Conservation (phyloP, 306 rosid species). For the Mimosa pudica region DNA sequence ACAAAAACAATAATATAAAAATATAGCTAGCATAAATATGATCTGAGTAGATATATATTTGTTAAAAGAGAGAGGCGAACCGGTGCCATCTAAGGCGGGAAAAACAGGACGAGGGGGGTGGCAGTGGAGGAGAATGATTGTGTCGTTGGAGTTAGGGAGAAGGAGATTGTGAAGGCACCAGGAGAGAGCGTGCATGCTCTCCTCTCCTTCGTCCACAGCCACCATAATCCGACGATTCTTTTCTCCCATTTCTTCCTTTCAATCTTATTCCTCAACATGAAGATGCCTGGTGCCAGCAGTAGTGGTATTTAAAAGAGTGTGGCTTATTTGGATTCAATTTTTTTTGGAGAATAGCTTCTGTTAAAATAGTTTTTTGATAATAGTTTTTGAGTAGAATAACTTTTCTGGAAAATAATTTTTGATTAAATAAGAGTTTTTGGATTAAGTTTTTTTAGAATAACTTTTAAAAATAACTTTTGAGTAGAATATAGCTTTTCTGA, state of each 20-base stretch:
- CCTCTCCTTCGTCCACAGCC: conserved; percentile 91
- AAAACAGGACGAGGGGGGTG: conserved; percentile 55
- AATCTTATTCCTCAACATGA: not conserved
- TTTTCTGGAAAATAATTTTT: too few relatives aligned
- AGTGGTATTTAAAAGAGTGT: not conserved
- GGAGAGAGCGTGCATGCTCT: conserved; percentile 78
- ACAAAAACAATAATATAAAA: not conserved
- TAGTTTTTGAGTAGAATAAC: too few relatives aligned
- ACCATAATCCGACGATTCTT: conserved; percentile 68
- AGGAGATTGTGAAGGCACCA: conserved; percentile 75
- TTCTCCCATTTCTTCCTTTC: conserved; percentile 46
- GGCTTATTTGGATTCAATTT: too few relatives aligned
- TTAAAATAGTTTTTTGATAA: too few relatives aligned
- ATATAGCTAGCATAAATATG: too few relatives aligned
- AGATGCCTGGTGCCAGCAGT: too few relatives aligned
- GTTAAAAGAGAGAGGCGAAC: conserved; percentile 11
- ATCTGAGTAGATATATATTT: too few relatives aligned
- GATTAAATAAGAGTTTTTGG: too few relatives aligned
- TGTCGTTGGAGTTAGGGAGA: conserved; percentile 57
- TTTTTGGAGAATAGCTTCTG: too few relatives aligned
- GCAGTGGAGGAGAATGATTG: conserved; percentile 67
- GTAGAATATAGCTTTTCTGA: too few relatives aligned
- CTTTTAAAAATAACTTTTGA: too few relatives aligned
- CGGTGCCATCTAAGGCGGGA: conserved; percentile 72
- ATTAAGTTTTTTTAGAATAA: too few relatives aligned